Conservation (phyloP, 352 stramenopile genomes). For the Thraustotheca clavata region DNA sequence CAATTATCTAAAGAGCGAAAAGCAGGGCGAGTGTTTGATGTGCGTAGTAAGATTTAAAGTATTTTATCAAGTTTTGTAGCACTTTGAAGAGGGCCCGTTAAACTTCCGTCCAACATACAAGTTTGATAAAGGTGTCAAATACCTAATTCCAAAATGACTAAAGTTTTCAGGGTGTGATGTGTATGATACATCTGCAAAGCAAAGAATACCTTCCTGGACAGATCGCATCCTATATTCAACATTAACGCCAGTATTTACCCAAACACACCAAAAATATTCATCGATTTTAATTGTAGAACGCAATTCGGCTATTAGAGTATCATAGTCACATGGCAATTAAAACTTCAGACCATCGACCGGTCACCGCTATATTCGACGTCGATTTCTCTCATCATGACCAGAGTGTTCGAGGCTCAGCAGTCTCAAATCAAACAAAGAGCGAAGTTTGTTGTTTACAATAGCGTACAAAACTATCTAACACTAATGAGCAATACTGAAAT, state of each 20-base stretch:
- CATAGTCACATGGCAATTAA: constrained; percentile 56
- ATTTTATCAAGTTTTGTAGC: background rate
- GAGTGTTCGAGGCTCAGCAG: background rate
- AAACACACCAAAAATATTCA: background rate
- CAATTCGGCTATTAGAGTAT: constrained; percentile 55
- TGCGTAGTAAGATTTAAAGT: background rate
- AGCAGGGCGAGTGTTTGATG: constrained; percentile 70
- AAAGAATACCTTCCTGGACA: constrained; percentile 94
- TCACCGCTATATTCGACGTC: constrained; percentile 57
- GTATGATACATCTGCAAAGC: constrained; percentile 93
- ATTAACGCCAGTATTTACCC: background rate
- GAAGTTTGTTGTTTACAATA: constrained; percentile 36
- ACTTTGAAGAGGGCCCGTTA: constrained; percentile 87
- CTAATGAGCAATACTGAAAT: no score
- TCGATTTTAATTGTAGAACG: constrained; percentile 21
- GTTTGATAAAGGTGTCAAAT: constrained; percentile 82
- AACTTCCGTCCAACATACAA: constrained; percentile 94
- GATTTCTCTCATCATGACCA: constrained; percentile 24
- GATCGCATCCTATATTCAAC: constrained; percentile 83
- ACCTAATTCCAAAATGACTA: background rate
- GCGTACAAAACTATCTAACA: no score
- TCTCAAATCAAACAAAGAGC: constrained; percentile 28
- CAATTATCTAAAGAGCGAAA: constrained; percentile 83
- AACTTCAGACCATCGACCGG: constrained; percentile 64
- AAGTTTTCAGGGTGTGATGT: constrained; percentile 34